phyloP scores from a whole-genome alignment of 345 rosid genomes.

The Citrus maxima region DNA sequence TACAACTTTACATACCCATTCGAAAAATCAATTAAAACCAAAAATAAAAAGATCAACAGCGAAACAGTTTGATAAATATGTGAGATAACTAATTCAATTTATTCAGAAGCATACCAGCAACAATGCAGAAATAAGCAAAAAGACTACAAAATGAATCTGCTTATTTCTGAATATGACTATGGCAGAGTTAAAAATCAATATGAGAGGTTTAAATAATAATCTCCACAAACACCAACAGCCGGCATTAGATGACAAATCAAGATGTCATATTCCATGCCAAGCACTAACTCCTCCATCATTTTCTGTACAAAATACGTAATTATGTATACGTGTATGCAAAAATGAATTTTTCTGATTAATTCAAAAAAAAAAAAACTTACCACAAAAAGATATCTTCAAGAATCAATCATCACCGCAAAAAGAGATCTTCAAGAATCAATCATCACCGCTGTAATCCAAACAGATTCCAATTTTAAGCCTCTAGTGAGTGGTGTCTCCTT shows the following conservation, averaged over 20 bases:
- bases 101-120: constrained; percentile 5
- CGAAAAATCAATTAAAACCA: neutral
- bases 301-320: neutral
- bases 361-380: constrained; percentile 21
- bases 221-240: constrained; percentile 23
- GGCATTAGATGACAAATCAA: constrained; percentile 19
- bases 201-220: neutral
- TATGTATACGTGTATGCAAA: neutral
- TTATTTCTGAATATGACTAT: neutral
- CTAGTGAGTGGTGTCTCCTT: neutral
- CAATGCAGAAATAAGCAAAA: neutral
- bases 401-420: neutral
- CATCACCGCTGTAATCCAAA: constrained; percentile 1
- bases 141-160: neutral
- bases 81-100: neutral
- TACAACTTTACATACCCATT: neutral
- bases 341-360: neutral
- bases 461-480: constrained; percentile 17
- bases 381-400: constrained; percentile 1
- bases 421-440: neutral
- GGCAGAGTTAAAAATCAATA: neutral
- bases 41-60: neutral
- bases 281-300: neutral
- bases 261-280: constrained; percentile 27
- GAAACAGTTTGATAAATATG: neutral